Base-by-base conservation (phyloP, 2,329 filamentous ascomycete genomes). In the Emergomyces orientalis region DNA sequence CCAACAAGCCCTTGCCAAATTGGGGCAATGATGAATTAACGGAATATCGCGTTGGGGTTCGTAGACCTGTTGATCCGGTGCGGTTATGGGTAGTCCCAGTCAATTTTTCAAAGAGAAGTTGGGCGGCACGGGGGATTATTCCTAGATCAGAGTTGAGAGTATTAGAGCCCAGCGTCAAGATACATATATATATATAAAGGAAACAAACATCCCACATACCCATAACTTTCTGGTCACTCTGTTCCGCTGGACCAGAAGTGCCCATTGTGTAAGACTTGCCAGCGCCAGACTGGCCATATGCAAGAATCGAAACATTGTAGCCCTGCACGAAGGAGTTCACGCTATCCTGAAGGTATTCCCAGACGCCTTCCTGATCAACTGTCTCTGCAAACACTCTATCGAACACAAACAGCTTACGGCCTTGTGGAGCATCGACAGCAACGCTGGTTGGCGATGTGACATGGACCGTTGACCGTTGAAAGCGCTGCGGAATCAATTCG, bases 261-360 rank as follows among this genome's bases (percentile, higher is more conserved):
- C 94, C 94, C 94, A 99, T 99, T 0, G 94, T 99, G 74, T 96
- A 97, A 2, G 93, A 97, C 78, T 99, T 99, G 69, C 94, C 94
- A 13, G 94, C 91, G 63, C 94, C 94, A 34, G 94, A 99, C 79
- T 99, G 94, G 68, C 94, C 94, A 72, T 99, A 99, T 57, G 94
- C 94, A 70, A 99, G 80, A 59, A 99, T 86, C 3, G 94, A 99
- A 63, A 99, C 94, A 84, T 99, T 99, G 83, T 97, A 99, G 62
- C 94, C 94, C 73, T 97, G 91, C 1, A 94, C 80, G 70, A 99
- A 99, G 2, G 92, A 90, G 69, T 82, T 86, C 68, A 97, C 89
- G 69, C 91, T 95, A 69, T 99, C 94, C 65, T 86, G 86, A 58
- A 99, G 81, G 71, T 99, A 99, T 56, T 96, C 89, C 90, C 93